phyloP scores from a whole-genome alignment of 75 land plant species.

The Pinus tabuliformis region DNA sequence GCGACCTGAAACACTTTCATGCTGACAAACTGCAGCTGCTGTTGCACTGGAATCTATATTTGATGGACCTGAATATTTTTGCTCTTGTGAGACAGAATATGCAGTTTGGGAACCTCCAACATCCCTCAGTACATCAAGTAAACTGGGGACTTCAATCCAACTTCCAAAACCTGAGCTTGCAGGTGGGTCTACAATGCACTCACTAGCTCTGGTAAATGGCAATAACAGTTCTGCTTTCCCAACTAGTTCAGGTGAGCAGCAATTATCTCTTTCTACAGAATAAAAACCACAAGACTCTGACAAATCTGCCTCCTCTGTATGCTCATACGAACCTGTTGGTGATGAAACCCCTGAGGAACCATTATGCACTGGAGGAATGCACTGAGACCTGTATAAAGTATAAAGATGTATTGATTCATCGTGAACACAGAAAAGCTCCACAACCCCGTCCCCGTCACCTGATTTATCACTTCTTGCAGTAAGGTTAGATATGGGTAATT shows the following conservation, averaged over 20 bases:
- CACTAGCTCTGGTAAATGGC: background rate
- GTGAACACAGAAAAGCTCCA: conserved; percentile 17
- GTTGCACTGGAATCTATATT: background rate
- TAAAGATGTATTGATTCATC: conserved; percentile 20
- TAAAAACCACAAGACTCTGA: conserved; percentile 1
- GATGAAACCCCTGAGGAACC: background rate
- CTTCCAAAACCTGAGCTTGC: conserved; percentile 8
- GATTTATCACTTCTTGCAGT: conserved; percentile 14
- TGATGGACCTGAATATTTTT: background rate
- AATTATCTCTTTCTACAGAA: background rate
- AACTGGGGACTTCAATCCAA: conserved; percentile 6
- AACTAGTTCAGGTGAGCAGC: conserved; percentile 1
- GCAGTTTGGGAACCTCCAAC: background rate
- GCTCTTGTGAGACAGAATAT: background rate
- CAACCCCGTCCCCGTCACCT: conserved; percentile 14
- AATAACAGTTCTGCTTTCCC: conserved; percentile 2
- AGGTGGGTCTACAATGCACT: background rate
- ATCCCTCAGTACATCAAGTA: background rate
- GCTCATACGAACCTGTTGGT: background rate
- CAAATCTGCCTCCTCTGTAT: background rate
- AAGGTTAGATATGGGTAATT: conserved; percentile 12
- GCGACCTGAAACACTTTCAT: background rate
- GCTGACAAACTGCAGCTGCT: background rate
- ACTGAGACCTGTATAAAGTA: conserved; percentile 13
- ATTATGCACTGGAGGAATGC: conserved; percentile 16